Conservation (phyloP, 306 rosid species). For the Crataegus laevigata region DNA sequence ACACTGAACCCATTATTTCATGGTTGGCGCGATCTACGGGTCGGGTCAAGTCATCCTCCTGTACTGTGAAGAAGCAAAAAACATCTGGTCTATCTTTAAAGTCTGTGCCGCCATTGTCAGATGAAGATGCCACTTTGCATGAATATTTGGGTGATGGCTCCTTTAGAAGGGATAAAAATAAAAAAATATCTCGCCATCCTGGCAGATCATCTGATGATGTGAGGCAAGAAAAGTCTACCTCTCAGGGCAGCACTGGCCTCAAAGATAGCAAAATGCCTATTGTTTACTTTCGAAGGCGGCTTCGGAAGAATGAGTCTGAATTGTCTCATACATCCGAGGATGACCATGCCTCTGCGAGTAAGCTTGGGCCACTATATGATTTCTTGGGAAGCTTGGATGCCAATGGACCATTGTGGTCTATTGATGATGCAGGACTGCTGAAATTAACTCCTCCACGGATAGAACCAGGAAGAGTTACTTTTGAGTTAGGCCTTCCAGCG, state of each 20-base stretch:
- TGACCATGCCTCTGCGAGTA: conserved; percentile 16
- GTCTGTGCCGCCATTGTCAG: conserved; percentile 34
- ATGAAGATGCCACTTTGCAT: conserved; percentile 28
- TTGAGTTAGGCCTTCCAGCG: conserved; percentile 38
- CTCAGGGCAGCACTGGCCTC: conserved; percentile 28
- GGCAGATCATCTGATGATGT: conserved; percentile 37
- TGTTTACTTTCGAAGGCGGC: conserved; percentile 75
- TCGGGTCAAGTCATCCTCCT: conserved; percentile 50
- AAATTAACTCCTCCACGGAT: conserved; percentile 28
- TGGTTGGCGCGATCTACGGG: conserved; percentile 73
- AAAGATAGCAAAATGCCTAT: conserved; percentile 52
- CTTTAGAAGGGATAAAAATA: conserved; percentile 25
- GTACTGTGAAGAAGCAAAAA: conserved; percentile 64
- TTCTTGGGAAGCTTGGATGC: conserved; percentile 18
- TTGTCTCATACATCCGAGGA: conserved; percentile 23
- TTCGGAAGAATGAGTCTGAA: conserved; percentile 39
- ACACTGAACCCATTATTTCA: conserved; percentile 88
- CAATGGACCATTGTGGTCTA: conserved; percentile 46
- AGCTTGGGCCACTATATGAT: conserved; percentile 28
- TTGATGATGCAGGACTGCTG: conserved; percentile 44
- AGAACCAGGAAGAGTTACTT: conserved; percentile 38
- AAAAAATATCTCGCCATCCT: conserved; percentile 24
- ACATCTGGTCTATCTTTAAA: conserved; percentile 32
- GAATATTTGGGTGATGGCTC: conserved; percentile 23
- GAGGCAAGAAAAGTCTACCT: conserved; percentile 32